Conservation (phyloP, 106 monocot species). For the Platanthera zijinensis region DNA sequence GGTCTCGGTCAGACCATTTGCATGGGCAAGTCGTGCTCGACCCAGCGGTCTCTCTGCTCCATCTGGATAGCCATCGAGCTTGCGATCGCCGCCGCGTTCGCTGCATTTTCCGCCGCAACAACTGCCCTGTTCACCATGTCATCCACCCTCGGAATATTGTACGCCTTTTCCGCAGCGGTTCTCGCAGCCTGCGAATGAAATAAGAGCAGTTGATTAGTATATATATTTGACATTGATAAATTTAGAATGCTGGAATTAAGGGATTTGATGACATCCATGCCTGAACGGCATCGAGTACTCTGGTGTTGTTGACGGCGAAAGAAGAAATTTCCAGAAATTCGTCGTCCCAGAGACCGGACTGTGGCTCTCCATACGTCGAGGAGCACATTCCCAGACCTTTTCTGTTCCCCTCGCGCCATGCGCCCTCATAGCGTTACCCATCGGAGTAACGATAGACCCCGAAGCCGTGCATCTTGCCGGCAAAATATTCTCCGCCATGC, state of each 20-base stretch:
- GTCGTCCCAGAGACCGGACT: conserved; percentile 64
- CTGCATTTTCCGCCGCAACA: conserved; percentile 56
- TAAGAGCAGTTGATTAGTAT: background rate
- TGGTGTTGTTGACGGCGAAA: conserved; percentile 59
- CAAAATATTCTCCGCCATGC: conserved; percentile 75
- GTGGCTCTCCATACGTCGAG: conserved; percentile 55
- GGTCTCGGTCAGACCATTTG: conserved; percentile 20
- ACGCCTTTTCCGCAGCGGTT: conserved; percentile 47
- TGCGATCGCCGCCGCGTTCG: conserved; percentile 53
- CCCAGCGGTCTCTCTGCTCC: conserved; percentile 25
- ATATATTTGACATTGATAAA: background rate
- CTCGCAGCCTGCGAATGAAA: conserved; percentile 43
- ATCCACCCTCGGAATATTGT: conserved; percentile 43
- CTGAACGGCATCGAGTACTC: conserved; percentile 62
- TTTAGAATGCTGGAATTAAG: background rate
- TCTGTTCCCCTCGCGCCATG: conserved; percentile 72
- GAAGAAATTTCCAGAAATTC: conserved; percentile 34
- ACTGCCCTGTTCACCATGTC: conserved; percentile 61
- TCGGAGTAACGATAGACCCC: conserved; percentile 61
- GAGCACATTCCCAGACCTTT: conserved; percentile 69
- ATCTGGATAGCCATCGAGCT: conserved; percentile 41
- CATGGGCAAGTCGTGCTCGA: conserved; percentile 15
- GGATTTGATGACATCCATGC: background rate
- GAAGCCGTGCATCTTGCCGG: conserved; percentile 76
- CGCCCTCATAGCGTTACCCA: conserved; percentile 60